These are phyloP conservation scores for Leucaena leucocephala DNA, from an alignment of 306 rosid genomes.

Conservation along the genomic window DNA sequence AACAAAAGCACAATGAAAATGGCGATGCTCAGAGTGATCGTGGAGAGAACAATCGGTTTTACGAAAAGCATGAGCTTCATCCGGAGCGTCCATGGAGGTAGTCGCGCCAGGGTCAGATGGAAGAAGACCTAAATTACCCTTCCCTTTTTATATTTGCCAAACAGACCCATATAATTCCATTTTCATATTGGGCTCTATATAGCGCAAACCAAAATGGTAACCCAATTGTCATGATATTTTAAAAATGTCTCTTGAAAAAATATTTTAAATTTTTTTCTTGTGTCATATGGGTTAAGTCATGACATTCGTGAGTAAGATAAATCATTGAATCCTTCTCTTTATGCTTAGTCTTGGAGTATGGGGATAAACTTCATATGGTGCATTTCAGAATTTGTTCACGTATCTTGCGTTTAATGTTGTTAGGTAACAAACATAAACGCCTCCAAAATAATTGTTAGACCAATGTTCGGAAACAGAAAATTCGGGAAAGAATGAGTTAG, in stretches of 20 bases:
- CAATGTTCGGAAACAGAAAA: background rate
- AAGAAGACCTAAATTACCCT: slow-evolving; percentile 22
- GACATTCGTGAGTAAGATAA: too few species aligned
- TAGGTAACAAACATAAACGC: too few species aligned
- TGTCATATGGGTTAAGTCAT: too few species aligned
- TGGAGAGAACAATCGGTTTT: slow-evolving; percentile 37
- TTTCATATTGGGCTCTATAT: background rate
- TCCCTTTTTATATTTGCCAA: background rate
- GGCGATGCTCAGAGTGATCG: slow-evolving; percentile 42
- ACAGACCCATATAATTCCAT: background rate
- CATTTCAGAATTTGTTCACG: too few species aligned
- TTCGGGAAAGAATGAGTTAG: background rate
- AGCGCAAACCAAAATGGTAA: background rate
- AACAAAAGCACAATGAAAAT: slow-evolving; percentile 35
- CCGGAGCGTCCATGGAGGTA: slow-evolving; percentile 23
- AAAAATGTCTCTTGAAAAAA: too few species aligned
- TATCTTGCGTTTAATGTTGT: too few species aligned
- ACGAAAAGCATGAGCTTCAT: slow-evolving; percentile 45
- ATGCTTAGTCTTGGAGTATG: too few species aligned
- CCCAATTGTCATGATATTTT: too few species aligned
- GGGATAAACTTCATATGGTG: too few species aligned
- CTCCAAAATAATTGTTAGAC: too few species aligned
- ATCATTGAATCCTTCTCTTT: too few species aligned
- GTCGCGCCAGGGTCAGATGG: background rate
- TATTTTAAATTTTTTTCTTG: too few species aligned